These are phyloP conservation scores for Curvularia sp. DNA, from an alignment of 2,329 filamentous ascomycete species.

Conservation along the genomic window DNA sequence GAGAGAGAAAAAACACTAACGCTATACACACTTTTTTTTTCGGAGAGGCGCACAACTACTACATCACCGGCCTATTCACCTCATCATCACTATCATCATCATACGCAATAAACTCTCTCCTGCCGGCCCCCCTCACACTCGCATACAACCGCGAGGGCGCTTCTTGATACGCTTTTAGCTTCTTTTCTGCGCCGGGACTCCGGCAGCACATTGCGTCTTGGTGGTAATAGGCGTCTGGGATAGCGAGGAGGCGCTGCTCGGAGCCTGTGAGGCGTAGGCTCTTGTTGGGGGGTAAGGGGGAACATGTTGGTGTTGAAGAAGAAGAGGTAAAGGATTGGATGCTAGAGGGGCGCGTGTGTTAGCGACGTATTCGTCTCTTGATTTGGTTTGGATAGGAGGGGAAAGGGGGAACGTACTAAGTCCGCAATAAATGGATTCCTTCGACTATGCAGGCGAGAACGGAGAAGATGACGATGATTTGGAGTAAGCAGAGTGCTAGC, in stretches of 20 bases:
- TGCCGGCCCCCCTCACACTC: slow-evolving; percentile 10
- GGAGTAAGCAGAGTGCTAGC: slow-evolving; percentile 34
- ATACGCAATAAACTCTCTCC: slow-evolving; percentile 35
- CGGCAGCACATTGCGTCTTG: slow-evolving; percentile 9
- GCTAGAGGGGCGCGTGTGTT: neutral
- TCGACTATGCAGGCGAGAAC: slow-evolving; percentile 41
- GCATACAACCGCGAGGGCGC: slow-evolving; percentile 15
- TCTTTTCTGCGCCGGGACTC: slow-evolving; percentile 40
- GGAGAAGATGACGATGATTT: slow-evolving; percentile 36
- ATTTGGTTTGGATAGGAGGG: neutral
- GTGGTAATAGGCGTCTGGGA: slow-evolving; percentile 4
- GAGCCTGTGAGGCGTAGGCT: slow-evolving; percentile 30
- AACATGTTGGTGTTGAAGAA: neutral
- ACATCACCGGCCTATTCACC: slow-evolving; percentile 44
- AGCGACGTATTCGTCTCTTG: neutral
- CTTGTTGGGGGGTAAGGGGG: slow-evolving; percentile 4
- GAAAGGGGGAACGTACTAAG: slow-evolving; percentile 23
- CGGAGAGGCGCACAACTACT: too few species aligned
- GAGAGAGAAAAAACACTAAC: too few species aligned
- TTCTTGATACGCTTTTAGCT: slow-evolving; percentile 29
- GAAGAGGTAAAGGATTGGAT: neutral
- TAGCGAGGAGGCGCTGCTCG: slow-evolving; percentile 32
- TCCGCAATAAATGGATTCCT: slow-evolving; percentile 29
- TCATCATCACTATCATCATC: slow-evolving; percentile 45
- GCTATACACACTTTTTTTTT: too few species aligned